Base-by-base conservation (phyloP, 805 yeast species). In the Lipomyces yamadae region DNA sequence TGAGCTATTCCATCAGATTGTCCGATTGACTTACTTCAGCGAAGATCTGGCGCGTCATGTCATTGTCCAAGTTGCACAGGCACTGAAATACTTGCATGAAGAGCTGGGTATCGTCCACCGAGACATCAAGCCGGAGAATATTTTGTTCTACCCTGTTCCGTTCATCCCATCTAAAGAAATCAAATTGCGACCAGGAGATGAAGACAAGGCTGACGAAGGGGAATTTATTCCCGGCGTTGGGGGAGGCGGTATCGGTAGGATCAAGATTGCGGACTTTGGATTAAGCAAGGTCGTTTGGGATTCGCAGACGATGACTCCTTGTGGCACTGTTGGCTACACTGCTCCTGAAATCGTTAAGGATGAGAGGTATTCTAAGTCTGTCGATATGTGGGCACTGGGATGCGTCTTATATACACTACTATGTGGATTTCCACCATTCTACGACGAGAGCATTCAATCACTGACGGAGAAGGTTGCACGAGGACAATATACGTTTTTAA, bases 311-410 rank as follows among this genome's bases (percentile, higher is more conserved):
- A 91, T 92, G 83, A 95, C 99, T 0, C 99, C 99, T 0, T 95
- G 99, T 79, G 99, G 99, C 61, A 95, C 99, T 0, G 97, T 95
- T 18, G 98, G 98, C 2, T 95, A 95, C 75, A 94, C 98, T 1
- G 99, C 99, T 0, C 99, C 99, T 0, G 99, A 95, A 78, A 94
- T 95, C 72, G 98, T 95, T 53, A 88, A 89, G 71, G 98, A 95
- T 77, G 96, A 93, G 80, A 84, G 88, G 58, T 95, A 95, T 76
- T 90, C 97, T 1, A 92, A 91, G 80, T 89, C 92, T 70, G 99
- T 95, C 48, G 99, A 95, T 77, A 91, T 95, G 95, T 95, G 99
- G 99, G 98, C 98, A 4, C 81, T 95, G 63, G 99, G 99, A 0
- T 95, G 99, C 79, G 97, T 95, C 0, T 79, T 95, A 63, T 95